A percentile compares a stretch with the other conserved stretches of the same genome.
phyloP scores from a whole-genome alignment of 78 protist species.

The Protostelium mycophagum region DNA sequence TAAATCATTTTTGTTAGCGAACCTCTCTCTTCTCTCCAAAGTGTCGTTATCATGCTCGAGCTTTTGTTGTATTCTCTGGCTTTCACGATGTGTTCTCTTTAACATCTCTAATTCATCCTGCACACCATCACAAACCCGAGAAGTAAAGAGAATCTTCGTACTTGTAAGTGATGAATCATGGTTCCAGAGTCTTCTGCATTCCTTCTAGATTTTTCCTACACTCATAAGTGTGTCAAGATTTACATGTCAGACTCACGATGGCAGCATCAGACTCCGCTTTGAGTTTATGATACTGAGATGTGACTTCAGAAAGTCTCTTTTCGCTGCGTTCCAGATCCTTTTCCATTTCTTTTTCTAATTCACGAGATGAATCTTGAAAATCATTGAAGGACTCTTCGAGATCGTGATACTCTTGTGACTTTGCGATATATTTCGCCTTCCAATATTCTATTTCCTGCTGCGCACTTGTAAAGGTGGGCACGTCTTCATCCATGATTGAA shows the following conservation, averaged over 20 bases:
- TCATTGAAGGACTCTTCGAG: constrained; percentile 44
- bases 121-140: constrained; percentile 12
- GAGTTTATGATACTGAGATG: constrained; percentile 27
- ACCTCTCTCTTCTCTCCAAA: constrained; percentile 52
- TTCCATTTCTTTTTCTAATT: constrained; percentile 63
- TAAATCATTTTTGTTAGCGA: no score
- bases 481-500: not conserved
- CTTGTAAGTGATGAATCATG: not conserved
- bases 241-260: not conserved
- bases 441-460: constrained; percentile 49
- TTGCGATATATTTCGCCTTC: constrained; percentile 33
- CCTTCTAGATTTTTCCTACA: not conserved
- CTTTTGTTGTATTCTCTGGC: constrained; percentile 20
- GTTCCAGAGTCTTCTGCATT: not conserved
- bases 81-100: constrained; percentile 10
- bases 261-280: not conserved
- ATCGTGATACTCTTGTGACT: constrained; percentile 48
- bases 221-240: no score
- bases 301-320: constrained; percentile 42
- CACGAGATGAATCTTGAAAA: constrained; percentile 58
- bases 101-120: constrained; percentile 44
- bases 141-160: not conserved
- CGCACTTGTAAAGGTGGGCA: constrained; percentile 15
- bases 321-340: constrained; percentile 40
- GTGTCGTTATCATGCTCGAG: constrained; percentile 55